These are phyloP conservation scores for Tricholoma furcatifolium DNA, from an alignment of 768 basidiomycete species.

Conservation along the genomic window DNA sequence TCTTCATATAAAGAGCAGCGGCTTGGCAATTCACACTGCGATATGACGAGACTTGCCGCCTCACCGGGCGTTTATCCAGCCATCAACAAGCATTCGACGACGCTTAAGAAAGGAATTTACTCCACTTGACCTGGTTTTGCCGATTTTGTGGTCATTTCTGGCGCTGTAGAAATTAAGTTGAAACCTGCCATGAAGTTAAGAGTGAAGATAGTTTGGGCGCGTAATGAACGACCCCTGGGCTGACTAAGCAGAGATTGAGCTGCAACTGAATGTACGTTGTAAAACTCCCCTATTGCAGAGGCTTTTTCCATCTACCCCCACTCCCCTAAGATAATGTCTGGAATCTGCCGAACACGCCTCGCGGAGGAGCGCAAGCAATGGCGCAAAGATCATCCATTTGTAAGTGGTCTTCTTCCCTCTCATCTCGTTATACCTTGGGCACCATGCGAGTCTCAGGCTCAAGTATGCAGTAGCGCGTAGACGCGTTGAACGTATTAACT, in stretches of 20 bases:
- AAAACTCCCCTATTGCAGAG: not conserved
- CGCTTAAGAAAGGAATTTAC: too few species aligned
- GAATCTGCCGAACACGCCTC: constrained; percentile 89
- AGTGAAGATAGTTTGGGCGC: not conserved
- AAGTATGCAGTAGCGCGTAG: not conserved
- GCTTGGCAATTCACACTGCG: too few species aligned
- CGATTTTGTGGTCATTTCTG: too few species aligned
- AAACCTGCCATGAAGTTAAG: constrained; percentile 1
- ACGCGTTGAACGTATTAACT: constrained; percentile 8
- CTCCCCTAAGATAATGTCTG: constrained; percentile 58
- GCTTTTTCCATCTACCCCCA: not conserved
- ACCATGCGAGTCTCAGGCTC: not conserved
- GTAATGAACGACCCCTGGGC: constrained; percentile 1
- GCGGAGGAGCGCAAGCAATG: constrained; percentile 98
- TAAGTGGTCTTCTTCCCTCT: constrained; percentile 40
- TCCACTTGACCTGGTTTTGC: too few species aligned
- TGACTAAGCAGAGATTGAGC: constrained; percentile 13
- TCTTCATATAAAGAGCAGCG: too few species aligned
- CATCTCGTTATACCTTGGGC: not conserved
- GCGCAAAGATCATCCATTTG: constrained; percentile 98
- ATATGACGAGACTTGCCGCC: too few species aligned
- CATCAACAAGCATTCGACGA: too few species aligned
- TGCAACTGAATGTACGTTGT: constrained; percentile 1
- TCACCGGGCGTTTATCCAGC: too few species aligned
- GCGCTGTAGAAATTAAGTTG: too few species aligned